Conservation (phyloP, 2,329 filamentous ascomycete species). For the Alternaria longipes region DNA sequence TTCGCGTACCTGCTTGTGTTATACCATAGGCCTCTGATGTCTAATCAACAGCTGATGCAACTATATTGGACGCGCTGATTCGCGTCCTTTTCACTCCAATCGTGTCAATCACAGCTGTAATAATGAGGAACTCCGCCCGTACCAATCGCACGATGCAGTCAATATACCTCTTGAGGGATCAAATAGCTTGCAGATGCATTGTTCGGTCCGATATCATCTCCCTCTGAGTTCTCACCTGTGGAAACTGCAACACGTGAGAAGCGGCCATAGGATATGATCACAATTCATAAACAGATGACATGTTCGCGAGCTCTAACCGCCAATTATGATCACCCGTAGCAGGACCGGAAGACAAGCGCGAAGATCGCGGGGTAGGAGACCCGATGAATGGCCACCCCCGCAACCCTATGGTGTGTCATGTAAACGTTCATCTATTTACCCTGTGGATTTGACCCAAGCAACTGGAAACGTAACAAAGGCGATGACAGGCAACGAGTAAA, state of each 20-base stretch:
- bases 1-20: conserved; percentile 23
- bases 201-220: background rate
- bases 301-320: background rate
- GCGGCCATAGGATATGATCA: background rate
- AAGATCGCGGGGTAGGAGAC: conserved; percentile 41
- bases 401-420: conserved; percentile 36
- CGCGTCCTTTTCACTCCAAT: conserved; percentile 8
- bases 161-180: background rate
- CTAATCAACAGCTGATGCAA: conserved; percentile 13
- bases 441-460: background rate
- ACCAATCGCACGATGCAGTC: background rate
- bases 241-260: background rate
- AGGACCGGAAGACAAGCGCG: conserved; percentile 26
- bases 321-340: conserved; percentile 20
- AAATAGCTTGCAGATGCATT: background rate
- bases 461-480: background rate
- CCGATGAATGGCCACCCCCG: conserved; percentile 29
- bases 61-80: conserved; percentile 11
- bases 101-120: conserved; percentile 10
- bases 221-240: background rate
- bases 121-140: background rate
- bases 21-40: conserved; percentile 7
- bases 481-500: background rate
- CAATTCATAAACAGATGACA: background rate
- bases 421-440: conserved; percentile 39